Evolutionary conservation across 352 stramenopile genomes (phyloP).

Genomic region (Phytopythium montanum): DNA sequence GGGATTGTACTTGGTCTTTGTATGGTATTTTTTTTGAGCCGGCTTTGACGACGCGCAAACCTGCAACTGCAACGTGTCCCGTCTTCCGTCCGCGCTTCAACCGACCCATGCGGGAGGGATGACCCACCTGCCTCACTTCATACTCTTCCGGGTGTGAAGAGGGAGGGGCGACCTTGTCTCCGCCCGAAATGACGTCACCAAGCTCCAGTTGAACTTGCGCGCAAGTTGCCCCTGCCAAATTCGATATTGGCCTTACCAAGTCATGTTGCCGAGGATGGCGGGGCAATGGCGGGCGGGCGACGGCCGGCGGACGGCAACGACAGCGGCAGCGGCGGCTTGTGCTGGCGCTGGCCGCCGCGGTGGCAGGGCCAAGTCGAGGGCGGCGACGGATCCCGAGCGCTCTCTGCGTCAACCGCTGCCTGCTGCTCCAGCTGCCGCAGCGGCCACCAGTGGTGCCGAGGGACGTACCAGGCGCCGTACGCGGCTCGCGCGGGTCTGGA

Average conservation of each 20-base stretch:
- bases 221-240: constrained; percentile 5
- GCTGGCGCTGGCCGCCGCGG: constrained; percentile 16
- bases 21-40: too few species aligned
- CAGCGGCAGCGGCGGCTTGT: constrained; percentile 25
- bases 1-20: too few species aligned
- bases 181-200: constrained; percentile 20
- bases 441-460: constrained; percentile 45
- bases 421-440: constrained; percentile 36
- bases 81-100: background rate
- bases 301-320: background rate
- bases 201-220: constrained; percentile 18
- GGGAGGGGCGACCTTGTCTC: constrained; percentile 5
- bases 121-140: background rate
- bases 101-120: background rate
- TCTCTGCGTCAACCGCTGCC: constrained; percentile 13
- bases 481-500: constrained; percentile 13
- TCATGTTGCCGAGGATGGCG: background rate
- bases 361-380: constrained; percentile 18
- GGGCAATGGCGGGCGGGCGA: background rate
- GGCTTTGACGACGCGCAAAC: too few species aligned
- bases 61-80: background rate
- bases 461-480: constrained; percentile 65
- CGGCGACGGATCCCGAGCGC: constrained; percentile 10
- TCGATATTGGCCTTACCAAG: background rate
- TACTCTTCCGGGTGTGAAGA: background rate